These are phyloP conservation scores for Hypoxylon lienhwacheense DNA, from an alignment of 495 filamentous ascomycete species.

Conservation along the genomic window DNA sequence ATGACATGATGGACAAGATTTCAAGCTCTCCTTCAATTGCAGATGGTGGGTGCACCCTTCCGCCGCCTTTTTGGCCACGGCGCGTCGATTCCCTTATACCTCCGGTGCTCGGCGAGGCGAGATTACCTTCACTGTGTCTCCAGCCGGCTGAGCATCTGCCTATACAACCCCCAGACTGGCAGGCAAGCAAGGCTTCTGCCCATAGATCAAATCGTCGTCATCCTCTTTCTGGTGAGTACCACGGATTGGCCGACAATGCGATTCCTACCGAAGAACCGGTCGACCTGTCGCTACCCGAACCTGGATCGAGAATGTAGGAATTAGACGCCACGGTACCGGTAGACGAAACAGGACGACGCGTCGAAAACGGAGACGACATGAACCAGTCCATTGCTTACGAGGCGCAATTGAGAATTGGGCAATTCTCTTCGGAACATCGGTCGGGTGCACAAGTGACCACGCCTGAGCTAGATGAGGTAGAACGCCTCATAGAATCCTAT, in stretches of 20 bases:
- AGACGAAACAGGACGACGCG: conserved; percentile 15
- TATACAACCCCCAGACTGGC: conserved; percentile 38
- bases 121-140: conserved; percentile 59
- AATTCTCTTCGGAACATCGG: conserved; percentile 8
- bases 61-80: conserved; percentile 41
- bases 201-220: conserved; percentile 50
- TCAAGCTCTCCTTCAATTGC: conserved; percentile 98
- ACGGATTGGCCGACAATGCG: conserved; percentile 34
- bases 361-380: neutral
- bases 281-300: conserved; percentile 19
- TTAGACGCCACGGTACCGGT: conserved; percentile 7
- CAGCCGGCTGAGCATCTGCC: conserved; percentile 53
- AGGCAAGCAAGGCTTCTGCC: conserved; percentile 44
- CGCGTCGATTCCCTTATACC: conserved; percentile 41
- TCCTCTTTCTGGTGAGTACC: conserved; percentile 66
- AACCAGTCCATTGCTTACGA: conserved; percentile 11
- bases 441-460: neutral
- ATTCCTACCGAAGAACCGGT: conserved; percentile 29
- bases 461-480: conserved; percentile 8
- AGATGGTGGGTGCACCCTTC: conserved; percentile 77
- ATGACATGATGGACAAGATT: conserved; percentile 96
- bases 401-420: conserved; percentile 10
- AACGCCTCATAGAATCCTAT: conserved; percentile 26
- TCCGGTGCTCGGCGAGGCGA: conserved; percentile 37
- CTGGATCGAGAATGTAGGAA: conserved; percentile 20